Base-by-base conservation (phyloP, 192 early-diverging fungal genomes). In the Diversispora eburnea region DNA sequence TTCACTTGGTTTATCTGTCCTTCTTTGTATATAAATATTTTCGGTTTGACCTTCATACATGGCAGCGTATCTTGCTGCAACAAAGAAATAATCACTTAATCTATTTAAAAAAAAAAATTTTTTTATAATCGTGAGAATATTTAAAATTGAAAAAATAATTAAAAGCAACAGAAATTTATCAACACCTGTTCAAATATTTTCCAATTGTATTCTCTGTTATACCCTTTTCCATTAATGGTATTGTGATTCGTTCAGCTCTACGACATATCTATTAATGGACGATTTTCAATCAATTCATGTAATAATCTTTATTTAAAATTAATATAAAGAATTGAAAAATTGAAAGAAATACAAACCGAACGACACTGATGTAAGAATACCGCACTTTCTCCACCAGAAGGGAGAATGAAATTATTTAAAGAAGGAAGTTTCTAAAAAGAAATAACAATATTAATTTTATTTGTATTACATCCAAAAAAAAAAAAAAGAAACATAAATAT, bases 21-120 rank as follows among this genome's bases (percentile, higher is more conserved):
- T 54, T 73, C 60, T 57, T 64, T 73, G 72, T 76, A 81, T 76
- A 76, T 98, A 98, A n/a, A 95, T 86, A 46, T 84, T 89, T 73
- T 98, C 95, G 5, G 76, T 71, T 61, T 90, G 73, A 5, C 87
- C 84, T 54, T 92, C 90, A 15, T 81, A 58, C 77, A 88, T 90
- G 2, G 94, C 94, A 10, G 89, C 87, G 77, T 81, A 93, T 42
- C 96, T 82, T 0, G 93, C 94, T 8, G 95, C 95, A 19, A 87
- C 91, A 79, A 98, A 98, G 58, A 98, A 72, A 69, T 90, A 98
- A 71, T 98, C 96, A 78, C 92, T 94, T 70, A 98, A 83, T 8
- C 81, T 82, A 76, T 9, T 51, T 25, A 20, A n/a, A 19, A 47
- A 61, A 13, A 55, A 49, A 25, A 22, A 45, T 39, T 7, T 52